Evolutionary conservation across 2,329 filamentous ascomycete species (phyloP).

Genomic region (Aspergillus fumigatiaffinis): DNA sequence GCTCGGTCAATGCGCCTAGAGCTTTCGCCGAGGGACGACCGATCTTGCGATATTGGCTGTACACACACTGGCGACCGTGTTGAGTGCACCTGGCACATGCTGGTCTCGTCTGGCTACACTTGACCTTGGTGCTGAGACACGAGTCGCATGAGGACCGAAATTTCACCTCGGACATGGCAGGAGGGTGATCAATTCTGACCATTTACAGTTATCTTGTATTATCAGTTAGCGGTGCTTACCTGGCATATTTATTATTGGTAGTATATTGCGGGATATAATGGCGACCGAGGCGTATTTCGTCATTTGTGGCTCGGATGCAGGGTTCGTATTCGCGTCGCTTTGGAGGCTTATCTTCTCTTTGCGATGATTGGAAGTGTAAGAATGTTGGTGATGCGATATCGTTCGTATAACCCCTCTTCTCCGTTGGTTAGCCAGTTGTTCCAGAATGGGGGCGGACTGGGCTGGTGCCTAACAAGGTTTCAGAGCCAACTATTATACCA

Average conservation of each 20-base stretch:
- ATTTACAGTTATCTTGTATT: neutral
- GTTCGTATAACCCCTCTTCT: too few species aligned
- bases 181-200: neutral
- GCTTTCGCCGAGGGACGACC: neutral
- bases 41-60: neutral
- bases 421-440: neutral
- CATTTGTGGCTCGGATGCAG: neutral
- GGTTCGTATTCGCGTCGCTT: neutral
- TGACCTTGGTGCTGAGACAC: neutral
- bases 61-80: neutral
- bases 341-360: neutral
- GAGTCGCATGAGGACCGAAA: neutral
- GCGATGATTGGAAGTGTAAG: neutral
- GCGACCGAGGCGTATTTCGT: too few species aligned
- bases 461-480: too few species aligned
- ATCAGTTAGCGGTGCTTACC: neutral
- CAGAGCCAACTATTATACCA: too few species aligned
- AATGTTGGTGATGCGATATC: too few species aligned
- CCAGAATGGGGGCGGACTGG: neutral
- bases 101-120: neutral
- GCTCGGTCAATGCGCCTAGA: neutral
- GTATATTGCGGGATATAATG: too few species aligned
- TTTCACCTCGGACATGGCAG: neutral
- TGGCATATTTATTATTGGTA: neutral
- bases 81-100: neutral